phyloP scores from a whole-genome alignment of 148 eudicot species.

The Suaeda aralocaspica region DNA sequence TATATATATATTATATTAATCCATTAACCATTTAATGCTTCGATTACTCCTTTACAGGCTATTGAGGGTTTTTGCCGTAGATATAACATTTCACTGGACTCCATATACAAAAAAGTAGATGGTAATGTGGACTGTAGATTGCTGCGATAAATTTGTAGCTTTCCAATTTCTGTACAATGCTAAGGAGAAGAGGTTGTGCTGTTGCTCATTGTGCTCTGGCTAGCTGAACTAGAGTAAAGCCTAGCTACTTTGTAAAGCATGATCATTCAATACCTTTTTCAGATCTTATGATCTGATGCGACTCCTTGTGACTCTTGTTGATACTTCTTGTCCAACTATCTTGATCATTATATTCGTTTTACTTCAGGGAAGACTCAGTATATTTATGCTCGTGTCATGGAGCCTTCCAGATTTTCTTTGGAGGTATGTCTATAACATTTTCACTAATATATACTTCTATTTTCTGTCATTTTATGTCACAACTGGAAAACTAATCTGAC shows the following conservation, averaged over 20 bases:
- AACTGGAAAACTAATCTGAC: slow-evolving; percentile 18
- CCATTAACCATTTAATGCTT: background rate
- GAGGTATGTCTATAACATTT: slow-evolving; percentile 48
- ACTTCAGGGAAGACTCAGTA: slow-evolving; percentile 83
- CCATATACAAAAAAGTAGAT: slow-evolving; percentile 65
- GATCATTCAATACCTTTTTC: background rate
- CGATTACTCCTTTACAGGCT: slow-evolving; percentile 54
- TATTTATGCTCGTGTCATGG: slow-evolving; percentile 74
- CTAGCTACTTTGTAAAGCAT: background rate
- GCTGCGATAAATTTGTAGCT: background rate
- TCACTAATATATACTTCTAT: background rate
- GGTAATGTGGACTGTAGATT: slow-evolving; percentile 44
- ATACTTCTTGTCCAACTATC: background rate
- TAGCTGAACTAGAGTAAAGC: background rate
- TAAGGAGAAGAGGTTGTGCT: background rate
- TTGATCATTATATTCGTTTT: slow-evolving; percentile 12
- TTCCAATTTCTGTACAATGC: background rate
- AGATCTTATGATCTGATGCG: background rate
- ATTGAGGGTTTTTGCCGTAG: slow-evolving; percentile 97
- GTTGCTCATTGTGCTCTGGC: background rate
- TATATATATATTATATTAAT: background rate
- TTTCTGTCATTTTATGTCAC: background rate
- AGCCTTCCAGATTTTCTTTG: slow-evolving; percentile 71
- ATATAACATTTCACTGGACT: slow-evolving; percentile 53
- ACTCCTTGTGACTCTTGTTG: background rate